Base-by-base conservation (phyloP, 345 rosid species). In the Stellera chamaejasme region DNA sequence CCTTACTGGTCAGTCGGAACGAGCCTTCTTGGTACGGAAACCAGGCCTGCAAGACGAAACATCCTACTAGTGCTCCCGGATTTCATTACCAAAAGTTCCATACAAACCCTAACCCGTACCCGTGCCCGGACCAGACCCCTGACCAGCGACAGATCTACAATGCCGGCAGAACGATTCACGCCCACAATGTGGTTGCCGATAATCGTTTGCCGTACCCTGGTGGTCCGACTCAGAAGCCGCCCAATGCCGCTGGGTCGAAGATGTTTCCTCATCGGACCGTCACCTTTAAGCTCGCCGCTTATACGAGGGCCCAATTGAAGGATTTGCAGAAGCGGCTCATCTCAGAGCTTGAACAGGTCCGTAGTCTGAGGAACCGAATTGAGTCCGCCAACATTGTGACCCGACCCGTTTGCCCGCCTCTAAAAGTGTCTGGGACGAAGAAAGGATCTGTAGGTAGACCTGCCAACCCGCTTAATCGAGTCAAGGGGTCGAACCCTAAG, bases 291-390 rank as follows among this genome's bases (percentile, higher is more conserved):
- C 66, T 72, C 41, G 59, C 53, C 2, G 62, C 66, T 0, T 69
- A 12, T 64, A 56, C 75, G 50, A 69, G 55, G 44, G 42, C 36
- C 45, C 73, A 78, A 58, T 71, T 72, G 15, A 61, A 55, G 69
- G 66, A 72, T 16, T 70, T 78, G 55, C 75, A 72, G 66, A 58
- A 56, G 52, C 75, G 82, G 11, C 26, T 75, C 25, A 11, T 72
- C 25, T 63, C 60, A 11, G 82, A 75, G 60, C 77, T 78, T 1
- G 66, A 69, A 19, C 75, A 72, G 69, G 72, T 78, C 7, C 77
- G 77, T 23, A 27, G 27, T 28, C 59, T 78, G 3, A 45, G 65
- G 48, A 36, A 50, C 48, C 72, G 79, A 28, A 50, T 75, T 23
- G 73, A 72, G 43, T 15, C 59, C 15, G n/a, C 59, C 3, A 50